Base-by-base conservation (phyloP, 306 rosid species). In the Dryas alaskensis region DNA sequence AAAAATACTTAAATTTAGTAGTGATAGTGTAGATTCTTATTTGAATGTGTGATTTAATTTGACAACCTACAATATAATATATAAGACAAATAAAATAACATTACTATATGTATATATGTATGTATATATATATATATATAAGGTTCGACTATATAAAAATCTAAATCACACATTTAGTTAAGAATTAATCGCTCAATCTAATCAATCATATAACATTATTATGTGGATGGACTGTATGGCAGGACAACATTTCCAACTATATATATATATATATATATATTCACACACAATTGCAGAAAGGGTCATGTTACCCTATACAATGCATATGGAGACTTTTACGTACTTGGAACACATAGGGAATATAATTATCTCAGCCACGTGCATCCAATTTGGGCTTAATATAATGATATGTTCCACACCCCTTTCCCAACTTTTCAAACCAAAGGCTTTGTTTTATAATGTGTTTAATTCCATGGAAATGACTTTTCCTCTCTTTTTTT, bases 311-410 rank as follows among this genome's bases (percentile, higher is more conserved):
- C 78, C 44, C 71, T 78, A 59, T 48, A 51, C 61, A 73, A 40
- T 72, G 82, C 78, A 72, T 63, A 71, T 59, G 74, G 68, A 58
- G 73, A 57, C 61, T 65, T 53, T 57, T 16, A 67, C 68, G 37
- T 46, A 55, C 25, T 27, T 46, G 62, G 10, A 43, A 66, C 43
- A 65, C 73, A 73, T 16, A 53, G 51, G 81, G 79, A 84, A 78
- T 70, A 84, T 78, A 78, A 78, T 84, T 78, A 76, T 81, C 83
- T 60, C 63, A 64, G 47, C 85, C 85, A 81, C 78, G 88, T 85
- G 86, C 86, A 73, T 73, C 84, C 81, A 79, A 78, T 81, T 81
- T 69, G 68, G 63, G 77, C 77, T 76, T 60, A 69, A 73, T 62
- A 69, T 67, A 85, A 81, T 80, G 65, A 81, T 63, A 81, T 64